Evolutionary conservation across 2,329 filamentous ascomycete species (phyloP).

Genomic region (Aspergillus sergii): DNA sequence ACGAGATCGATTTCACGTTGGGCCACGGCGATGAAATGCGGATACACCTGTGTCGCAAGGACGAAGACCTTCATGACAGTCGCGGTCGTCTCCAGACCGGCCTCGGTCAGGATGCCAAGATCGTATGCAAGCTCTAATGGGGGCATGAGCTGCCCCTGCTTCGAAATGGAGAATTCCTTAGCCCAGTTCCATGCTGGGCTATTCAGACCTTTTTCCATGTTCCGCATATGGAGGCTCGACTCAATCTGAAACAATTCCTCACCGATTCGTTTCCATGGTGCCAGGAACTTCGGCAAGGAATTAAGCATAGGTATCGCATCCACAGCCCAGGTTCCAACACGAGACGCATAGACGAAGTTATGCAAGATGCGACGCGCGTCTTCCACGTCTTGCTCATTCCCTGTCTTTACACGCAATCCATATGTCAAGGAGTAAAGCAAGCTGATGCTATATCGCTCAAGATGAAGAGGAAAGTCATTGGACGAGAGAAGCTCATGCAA

Average conservation of each 20-base stretch:
- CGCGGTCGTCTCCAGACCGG: constrained; percentile 52
- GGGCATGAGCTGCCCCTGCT: constrained; percentile 47
- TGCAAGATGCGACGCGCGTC: constrained; percentile 50
- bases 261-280: constrained; percentile 39
- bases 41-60: constrained; percentile 49
- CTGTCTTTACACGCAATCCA: constrained; percentile 47
- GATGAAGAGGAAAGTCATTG: constrained; percentile 46
- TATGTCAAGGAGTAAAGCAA: constrained; percentile 55
- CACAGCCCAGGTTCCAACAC: constrained; percentile 48
- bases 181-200: constrained; percentile 30
- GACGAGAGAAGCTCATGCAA: constrained; percentile 45
- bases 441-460: constrained; percentile 53
- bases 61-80: constrained; percentile 51
- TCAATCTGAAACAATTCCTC: constrained; percentile 22
- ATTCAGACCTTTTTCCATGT: constrained; percentile 16
- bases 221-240: constrained; percentile 22
- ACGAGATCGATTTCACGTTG: constrained; percentile 42
- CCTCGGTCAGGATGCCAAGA: constrained; percentile 50
- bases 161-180: constrained; percentile 24
- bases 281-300: constrained; percentile 38
- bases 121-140: constrained; percentile 49
- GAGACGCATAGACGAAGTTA: constrained; percentile 51
- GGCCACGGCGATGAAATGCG: constrained; percentile 42
- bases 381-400: constrained; percentile 47
- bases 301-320: constrained; percentile 49